Conservation (phyloP, 208 protist genomes). For the Trypanosoma platydactyli region DNA sequence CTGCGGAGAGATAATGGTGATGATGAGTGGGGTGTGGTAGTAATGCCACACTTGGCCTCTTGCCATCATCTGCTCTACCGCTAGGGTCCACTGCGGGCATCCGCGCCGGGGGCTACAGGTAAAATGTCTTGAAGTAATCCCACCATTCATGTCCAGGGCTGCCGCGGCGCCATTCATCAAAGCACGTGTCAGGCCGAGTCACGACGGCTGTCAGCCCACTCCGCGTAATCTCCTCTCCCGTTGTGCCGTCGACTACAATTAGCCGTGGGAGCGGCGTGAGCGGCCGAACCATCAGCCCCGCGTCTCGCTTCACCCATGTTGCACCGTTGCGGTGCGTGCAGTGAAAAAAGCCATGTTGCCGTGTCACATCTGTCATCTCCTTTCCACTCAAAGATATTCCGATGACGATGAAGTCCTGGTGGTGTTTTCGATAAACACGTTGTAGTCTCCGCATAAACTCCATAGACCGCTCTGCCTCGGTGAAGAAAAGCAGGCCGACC, state of each 20-base stretch:
- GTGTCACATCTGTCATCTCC: slow-evolving; percentile 72
- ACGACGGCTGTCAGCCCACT: slow-evolving; percentile 69
- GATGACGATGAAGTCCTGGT: slow-evolving; percentile 75
- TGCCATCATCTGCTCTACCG: too few species aligned
- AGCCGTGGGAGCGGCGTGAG: slow-evolving; percentile 61
- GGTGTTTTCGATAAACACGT: slow-evolving; percentile 47
- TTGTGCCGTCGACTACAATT: slow-evolving; percentile 65
- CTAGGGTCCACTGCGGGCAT: neutral
- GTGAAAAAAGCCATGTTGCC: slow-evolving; percentile 79
- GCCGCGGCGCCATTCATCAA: slow-evolving; percentile 53
- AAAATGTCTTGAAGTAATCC: slow-evolving; percentile 42
- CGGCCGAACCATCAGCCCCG: slow-evolving; percentile 48
- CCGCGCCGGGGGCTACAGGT: slow-evolving; percentile 16
- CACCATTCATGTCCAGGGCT: slow-evolving; percentile 36
- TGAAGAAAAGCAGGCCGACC: slow-evolving; percentile 82
- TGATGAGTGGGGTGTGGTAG: too few species aligned
- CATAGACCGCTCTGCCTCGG: slow-evolving; percentile 63
- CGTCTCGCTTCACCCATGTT: slow-evolving; percentile 70
- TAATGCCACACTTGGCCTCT: too few species aligned
- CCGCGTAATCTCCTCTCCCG: slow-evolving; percentile 58
- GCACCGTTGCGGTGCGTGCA: slow-evolving; percentile 71
- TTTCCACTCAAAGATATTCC: slow-evolving; percentile 58
- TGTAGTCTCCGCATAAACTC: slow-evolving; percentile 67
- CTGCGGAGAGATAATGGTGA: too few species aligned
- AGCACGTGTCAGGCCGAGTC: slow-evolving; percentile 61